Evolutionary conservation across 2,329 filamentous ascomycete genomes (phyloP), one percentile per base, ranked within the genome.

Genomic region (Alternaria arborescens): DNA sequence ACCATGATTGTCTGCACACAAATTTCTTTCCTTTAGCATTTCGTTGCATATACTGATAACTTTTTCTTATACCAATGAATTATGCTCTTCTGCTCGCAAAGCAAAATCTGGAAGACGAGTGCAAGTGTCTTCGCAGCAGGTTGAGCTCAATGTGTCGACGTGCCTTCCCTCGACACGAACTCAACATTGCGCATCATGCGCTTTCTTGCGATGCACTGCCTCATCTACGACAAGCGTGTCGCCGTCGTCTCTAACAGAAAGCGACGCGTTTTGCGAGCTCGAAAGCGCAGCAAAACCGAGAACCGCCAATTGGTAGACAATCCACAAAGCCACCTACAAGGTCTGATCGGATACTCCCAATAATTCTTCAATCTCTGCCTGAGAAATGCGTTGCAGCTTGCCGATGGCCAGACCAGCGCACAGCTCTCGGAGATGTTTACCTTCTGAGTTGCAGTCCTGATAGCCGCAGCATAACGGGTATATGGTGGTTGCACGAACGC

Each of bases 1-100:
- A 10, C n/a, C 0, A 1, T n/a, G 11, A 38, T 30, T 30, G 6
- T n/a, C 7, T 1, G 3, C 7, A 38, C 8, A 6, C 16, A 1
- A 8, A 0, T 0, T 12, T 36, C 32, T 36, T 16, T 36, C 12
- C 32, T 14, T 14, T 16, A 0, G 12, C 5, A 0, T 36, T 6
- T 16, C 16, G 7, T 16, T 6, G 0, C 12, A 7, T 16, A 16
- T 8, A 12, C 32, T 3, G 12, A 14, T 6, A 36, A 14, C 6
- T 1, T 34, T 34, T 16, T 4, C n/a, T 3, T 7, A 36, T 14
- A 14, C 32, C 4, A 14, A 36, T 1, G 0, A 36, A 36, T 7
- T 1, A 14, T 36, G 5, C 12, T 36, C 32, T 34, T 34, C 12
- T 34, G 12, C 12, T 34, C 1, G 14, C 11, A 1, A 36, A 36